Evolutionary conservation across 805 yeast species (phyloP).

Genomic region (Dipodascus albidus): DNA sequence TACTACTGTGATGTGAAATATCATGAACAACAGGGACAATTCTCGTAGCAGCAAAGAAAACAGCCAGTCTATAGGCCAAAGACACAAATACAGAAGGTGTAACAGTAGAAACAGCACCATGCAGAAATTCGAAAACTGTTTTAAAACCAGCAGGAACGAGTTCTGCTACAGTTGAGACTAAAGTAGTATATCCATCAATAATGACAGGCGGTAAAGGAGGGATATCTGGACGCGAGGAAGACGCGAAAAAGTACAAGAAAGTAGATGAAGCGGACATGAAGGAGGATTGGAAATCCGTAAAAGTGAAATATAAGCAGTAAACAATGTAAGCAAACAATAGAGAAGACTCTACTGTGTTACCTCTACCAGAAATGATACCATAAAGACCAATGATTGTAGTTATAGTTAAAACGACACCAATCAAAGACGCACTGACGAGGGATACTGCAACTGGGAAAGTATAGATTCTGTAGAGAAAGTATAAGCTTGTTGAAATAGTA

Average conservation of each 20-base stretch:
- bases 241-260: slow-evolving; percentile 4
- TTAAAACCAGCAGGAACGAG: slow-evolving; percentile 30
- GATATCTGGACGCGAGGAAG: slow-evolving; percentile 7
- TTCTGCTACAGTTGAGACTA: slow-evolving; percentile 27
- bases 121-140: slow-evolving; percentile 32
- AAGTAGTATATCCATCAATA: slow-evolving; percentile 26
- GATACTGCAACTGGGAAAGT: slow-evolving; percentile 58
- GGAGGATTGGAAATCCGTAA: slow-evolving; percentile 61
- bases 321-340: slow-evolving; percentile 83
- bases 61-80: slow-evolving; percentile 73
- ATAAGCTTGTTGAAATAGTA: slow-evolving; percentile 62
- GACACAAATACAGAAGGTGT: slow-evolving; percentile 75
- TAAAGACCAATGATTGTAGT: slow-evolving; percentile 64
- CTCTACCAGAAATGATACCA: slow-evolving; percentile 74
- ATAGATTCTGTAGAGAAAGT: slow-evolving; percentile 74
- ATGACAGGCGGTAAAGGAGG: slow-evolving; percentile 29
- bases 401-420: slow-evolving; percentile 76
- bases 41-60: slow-evolving; percentile 82
- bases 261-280: slow-evolving; percentile 12
- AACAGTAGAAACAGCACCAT: slow-evolving; percentile 46
- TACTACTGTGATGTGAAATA: not conserved
- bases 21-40: slow-evolving; percentile 66
- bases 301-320: slow-evolving; percentile 83
- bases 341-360: slow-evolving; percentile 86
- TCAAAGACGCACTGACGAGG: slow-evolving; percentile 61